These are phyloP conservation scores for Venturia asperata DNA, from an alignment of 2,329 filamentous ascomycete species.

Conservation along the genomic window DNA sequence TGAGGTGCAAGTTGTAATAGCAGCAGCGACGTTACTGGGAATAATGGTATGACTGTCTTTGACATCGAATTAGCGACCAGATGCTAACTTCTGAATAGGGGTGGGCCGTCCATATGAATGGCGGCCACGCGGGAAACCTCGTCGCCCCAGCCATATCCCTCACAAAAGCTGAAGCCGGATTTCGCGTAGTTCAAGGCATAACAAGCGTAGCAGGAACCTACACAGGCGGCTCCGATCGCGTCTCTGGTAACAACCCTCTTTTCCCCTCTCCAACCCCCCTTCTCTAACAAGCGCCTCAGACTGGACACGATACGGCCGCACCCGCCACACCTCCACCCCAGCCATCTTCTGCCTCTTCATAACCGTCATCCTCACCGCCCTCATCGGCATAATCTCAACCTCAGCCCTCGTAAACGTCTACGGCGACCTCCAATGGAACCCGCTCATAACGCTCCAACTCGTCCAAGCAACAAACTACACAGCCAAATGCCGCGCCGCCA, in stretches of 20 bases:
- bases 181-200: constrained; percentile 21
- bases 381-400: constrained; percentile 23
- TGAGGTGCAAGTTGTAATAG: constrained; percentile 21
- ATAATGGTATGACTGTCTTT: constrained; percentile 20
- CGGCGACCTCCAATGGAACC: constrained; percentile 25
- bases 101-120: constrained; percentile 19
- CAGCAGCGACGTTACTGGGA: constrained; percentile 20
- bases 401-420: constrained; percentile 24
- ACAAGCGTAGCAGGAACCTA: constrained; percentile 22
- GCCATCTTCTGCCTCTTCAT: constrained; percentile 20
- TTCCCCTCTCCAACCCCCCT: background rate
- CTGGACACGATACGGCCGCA: constrained; percentile 22
- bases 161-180: constrained; percentile 21
- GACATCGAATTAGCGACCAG: background rate
- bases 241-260: background rate
- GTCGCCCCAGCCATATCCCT: constrained; percentile 22
- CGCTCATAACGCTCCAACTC: constrained; percentile 24
- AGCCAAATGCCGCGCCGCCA: constrained; percentile 24
- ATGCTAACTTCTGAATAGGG: background rate
- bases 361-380: constrained; percentile 22
- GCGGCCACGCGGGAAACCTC: constrained; percentile 21
- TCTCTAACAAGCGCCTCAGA: constrained; percentile 13
- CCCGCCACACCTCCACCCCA: constrained; percentile 20
- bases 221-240: constrained; percentile 22
- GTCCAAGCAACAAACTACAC: constrained; percentile 24